Evolutionary conservation across 1,139 yeast genomes (phyloP), one percentile per base, ranked within the genome.

Genomic region (Pichia sp.): DNA sequence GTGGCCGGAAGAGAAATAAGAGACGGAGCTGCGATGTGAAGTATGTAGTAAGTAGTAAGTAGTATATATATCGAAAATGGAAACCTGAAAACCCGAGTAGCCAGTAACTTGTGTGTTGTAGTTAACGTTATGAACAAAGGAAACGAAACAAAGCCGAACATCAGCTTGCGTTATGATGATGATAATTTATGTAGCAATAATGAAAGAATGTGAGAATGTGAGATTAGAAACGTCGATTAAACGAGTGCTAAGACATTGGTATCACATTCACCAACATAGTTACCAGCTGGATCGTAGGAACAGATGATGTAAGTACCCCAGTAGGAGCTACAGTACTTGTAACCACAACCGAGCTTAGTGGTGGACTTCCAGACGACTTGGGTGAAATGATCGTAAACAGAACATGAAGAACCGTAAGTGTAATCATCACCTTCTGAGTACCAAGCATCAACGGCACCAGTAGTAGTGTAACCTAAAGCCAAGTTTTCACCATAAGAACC

Each of bases 311-410:
- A 84, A 55, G 71, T 55, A 32, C 63, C 61, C 69, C 87, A 82
- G 44, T 62, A 62, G 56, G 67, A 51, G 33, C 53, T 55, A 67
- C 89, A 83, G 44, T 63, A 58, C 38, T 79, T 75, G 54, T 68
- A 68, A 45, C 83, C 86, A 70, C 90, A 83, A 34, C 89, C 89
- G 35, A 83, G 65, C 53, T 73, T 65, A 27, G 77, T 65, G 36
- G 83, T 67, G 8, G 71, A 56, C 53, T 75, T 75, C 90, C 90
- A 83, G n/a, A 83, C 75, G 41, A 83, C 61, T 65, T 83, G 89
- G 14, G 89, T 82, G 67, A 83, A 83, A 63, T 83, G 90, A 38
- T 59, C 63, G 33, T 52, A 56, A 10, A 57, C 59, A 12, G 54
- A 50, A 47, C 63, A 61, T 12, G 47, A 17, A 9, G 60, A 51